These are phyloP conservation scores for Boletus sp. DNA, from an alignment of 768 basidiomycete species.

Conservation along the genomic window DNA sequence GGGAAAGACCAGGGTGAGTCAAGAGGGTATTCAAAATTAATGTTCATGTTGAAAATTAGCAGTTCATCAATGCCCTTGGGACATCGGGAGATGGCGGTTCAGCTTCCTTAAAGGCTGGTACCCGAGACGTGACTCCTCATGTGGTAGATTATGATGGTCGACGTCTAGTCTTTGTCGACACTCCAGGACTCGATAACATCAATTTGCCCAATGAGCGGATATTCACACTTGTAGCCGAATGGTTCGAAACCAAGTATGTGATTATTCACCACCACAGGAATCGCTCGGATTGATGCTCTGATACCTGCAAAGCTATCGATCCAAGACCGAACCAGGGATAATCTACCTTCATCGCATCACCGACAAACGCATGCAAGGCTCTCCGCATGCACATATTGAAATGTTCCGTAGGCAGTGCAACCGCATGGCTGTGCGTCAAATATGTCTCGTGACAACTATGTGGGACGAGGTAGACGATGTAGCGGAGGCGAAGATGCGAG, in stretches of 20 bases:
- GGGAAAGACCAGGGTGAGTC: slow-evolving; percentile 6
- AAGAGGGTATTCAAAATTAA: no score
- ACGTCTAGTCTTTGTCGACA: slow-evolving; percentile 4
- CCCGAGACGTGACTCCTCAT: neutral
- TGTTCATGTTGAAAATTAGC: neutral
- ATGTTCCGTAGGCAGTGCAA: slow-evolving; percentile 1
- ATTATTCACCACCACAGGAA: neutral
- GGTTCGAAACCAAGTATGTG: neutral
- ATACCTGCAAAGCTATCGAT: neutral
- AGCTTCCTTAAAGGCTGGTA: neutral
- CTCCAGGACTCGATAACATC: slow-evolving; percentile 4
- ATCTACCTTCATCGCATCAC: slow-evolving; percentile 9
- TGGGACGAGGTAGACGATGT: slow-evolving; percentile 2
- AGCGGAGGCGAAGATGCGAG: neutral
- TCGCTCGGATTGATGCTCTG: neutral
- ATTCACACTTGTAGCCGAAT: neutral
- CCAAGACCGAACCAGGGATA: neutral
- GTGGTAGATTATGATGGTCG: neutral
- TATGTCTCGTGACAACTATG: slow-evolving; percentile 12
- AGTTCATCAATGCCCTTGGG: slow-evolving; percentile 6
- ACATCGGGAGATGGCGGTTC: neutral
- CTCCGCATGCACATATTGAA: neutral
- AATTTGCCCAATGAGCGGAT: neutral
- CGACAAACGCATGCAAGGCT: neutral
- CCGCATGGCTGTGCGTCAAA: neutral